phyloP scores from a whole-genome alignment of 805 yeast genomes.

The Ogataea saltuana region DNA sequence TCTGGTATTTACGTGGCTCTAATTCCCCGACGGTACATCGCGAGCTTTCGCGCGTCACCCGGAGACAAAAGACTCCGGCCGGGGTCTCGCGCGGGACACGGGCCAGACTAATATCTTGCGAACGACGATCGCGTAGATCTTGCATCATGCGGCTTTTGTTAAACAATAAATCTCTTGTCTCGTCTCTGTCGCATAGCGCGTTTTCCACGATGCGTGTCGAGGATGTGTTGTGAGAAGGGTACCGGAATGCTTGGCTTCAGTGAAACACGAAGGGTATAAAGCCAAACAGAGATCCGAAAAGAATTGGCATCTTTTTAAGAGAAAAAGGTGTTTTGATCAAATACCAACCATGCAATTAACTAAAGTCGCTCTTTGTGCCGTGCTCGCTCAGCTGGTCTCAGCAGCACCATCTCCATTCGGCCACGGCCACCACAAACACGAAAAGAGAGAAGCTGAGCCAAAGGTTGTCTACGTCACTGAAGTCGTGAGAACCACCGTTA shows the following conservation, averaged over 20 bases:
- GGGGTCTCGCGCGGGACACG: neutral
- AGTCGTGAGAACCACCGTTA: constrained; percentile 26
- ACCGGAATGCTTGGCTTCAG: constrained; percentile 5
- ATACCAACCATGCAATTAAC: constrained; percentile 22
- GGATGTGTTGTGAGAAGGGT: neutral
- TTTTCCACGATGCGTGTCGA: neutral
- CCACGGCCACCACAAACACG: constrained; percentile 16
- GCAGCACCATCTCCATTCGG: constrained; percentile 28
- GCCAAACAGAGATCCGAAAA: neutral
- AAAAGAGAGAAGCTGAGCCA: constrained; percentile 24
- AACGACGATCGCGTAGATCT: constrained; percentile 2
- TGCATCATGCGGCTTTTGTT: constrained; percentile 2
- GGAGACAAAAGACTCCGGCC: neutral
- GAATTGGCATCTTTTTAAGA: neutral
- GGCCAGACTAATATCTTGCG: neutral
- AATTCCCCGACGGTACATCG: neutral
- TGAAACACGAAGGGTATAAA: constrained; percentile 7
- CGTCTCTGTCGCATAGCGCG: constrained; percentile 4
- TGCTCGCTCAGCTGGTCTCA: constrained; percentile 23
- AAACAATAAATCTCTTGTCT: neutral
- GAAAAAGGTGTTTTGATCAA: too few species aligned
- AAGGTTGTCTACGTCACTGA: constrained; percentile 27
- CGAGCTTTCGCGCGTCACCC: neutral
- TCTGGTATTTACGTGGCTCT: neutral
- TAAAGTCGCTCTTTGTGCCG: constrained; percentile 20